These are phyloP conservation scores for Asterophora parasitica DNA, from an alignment of 768 basidiomycete genomes.

Conservation along the genomic window DNA sequence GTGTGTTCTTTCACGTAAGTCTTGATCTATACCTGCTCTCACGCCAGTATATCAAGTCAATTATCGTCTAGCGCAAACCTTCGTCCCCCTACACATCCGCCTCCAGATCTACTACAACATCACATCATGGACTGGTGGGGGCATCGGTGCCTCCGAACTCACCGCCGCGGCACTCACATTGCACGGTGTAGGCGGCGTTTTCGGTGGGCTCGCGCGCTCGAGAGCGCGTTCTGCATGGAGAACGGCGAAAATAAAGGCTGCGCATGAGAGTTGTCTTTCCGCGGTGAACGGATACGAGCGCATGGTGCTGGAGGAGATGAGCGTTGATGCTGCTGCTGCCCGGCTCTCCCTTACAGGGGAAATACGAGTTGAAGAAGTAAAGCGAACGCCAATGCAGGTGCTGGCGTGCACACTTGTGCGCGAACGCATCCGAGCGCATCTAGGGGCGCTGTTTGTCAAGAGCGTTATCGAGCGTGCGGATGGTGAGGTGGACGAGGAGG, in stretches of 20 bases:
- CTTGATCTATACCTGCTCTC: background rate
- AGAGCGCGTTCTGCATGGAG: constrained; percentile 41
- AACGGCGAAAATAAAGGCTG: constrained; percentile 13
- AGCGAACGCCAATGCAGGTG: constrained; percentile 37
- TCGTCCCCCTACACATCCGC: constrained; percentile 33
- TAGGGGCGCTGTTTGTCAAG: constrained; percentile 50
- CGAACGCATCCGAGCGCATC: constrained; percentile 47
- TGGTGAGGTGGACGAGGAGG: constrained; percentile 22
- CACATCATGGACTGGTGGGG: constrained; percentile 33
- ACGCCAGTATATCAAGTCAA: background rate
- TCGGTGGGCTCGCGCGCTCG: constrained; percentile 32
- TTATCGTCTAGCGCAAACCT: constrained; percentile 9
- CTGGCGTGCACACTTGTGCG: constrained; percentile 49
- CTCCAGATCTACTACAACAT: constrained; percentile 54
- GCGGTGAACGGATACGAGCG: constrained; percentile 41
- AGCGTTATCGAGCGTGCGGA: constrained; percentile 29
- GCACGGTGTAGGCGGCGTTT: constrained; percentile 23
- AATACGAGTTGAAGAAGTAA: constrained; percentile 13
- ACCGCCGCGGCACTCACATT: constrained; percentile 56
- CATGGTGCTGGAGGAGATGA: constrained; percentile 48
- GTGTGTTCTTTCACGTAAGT: constrained; percentile 28
- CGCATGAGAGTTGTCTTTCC: constrained; percentile 15
- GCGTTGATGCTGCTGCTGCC: constrained; percentile 48
- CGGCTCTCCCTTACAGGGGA: constrained; percentile 25
- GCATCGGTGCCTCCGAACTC: constrained; percentile 41